Evolutionary conservation across 306 rosid genomes (phyloP).

Genomic region (Fragaria vesca): DNA sequence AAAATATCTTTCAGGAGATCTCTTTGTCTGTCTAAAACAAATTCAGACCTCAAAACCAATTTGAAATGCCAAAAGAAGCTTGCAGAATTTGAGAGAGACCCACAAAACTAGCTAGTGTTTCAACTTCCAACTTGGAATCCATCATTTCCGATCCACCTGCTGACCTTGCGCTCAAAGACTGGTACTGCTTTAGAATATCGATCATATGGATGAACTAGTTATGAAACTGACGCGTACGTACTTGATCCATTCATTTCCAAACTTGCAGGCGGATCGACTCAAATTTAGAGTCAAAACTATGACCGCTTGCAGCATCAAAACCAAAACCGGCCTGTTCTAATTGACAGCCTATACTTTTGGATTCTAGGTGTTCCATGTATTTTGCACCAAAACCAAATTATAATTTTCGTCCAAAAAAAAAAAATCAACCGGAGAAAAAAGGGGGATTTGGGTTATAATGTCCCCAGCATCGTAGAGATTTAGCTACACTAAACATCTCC

Average conservation of each 20-base stretch:
- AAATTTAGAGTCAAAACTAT: not conserved
- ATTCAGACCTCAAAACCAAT: constrained; percentile 29
- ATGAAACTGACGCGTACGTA: not conserved
- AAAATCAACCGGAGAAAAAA: too few relatives aligned
- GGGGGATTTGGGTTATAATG: too few relatives aligned
- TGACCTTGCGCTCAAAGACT: not conserved
- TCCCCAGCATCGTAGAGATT: not conserved
- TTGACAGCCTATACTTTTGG: not conserved
- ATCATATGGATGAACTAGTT: not conserved
- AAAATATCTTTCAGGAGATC: constrained; percentile 75
- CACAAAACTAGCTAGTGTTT: not conserved
- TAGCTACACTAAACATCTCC: not conserved
- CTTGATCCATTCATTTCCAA: not conserved
- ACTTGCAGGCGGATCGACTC: not conserved
- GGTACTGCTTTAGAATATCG: not conserved
- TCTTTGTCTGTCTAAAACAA: constrained; percentile 44
- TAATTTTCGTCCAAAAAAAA: too few relatives aligned
- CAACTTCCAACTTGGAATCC: not conserved
- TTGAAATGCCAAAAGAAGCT: constrained; percentile 8
- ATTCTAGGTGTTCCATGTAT: not conserved
- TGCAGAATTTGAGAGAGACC: constrained; percentile 1
- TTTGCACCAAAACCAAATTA: too few relatives aligned
- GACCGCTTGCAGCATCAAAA: not conserved
- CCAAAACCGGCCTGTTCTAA: not conserved
- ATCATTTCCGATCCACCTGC: not conserved